Percentiles rank a stretch among this genome's conserved stretches.
Evolutionary conservation across 2,329 filamentous ascomycete species (phyloP).

Genomic region (Metarhizium brunneum): DNA sequence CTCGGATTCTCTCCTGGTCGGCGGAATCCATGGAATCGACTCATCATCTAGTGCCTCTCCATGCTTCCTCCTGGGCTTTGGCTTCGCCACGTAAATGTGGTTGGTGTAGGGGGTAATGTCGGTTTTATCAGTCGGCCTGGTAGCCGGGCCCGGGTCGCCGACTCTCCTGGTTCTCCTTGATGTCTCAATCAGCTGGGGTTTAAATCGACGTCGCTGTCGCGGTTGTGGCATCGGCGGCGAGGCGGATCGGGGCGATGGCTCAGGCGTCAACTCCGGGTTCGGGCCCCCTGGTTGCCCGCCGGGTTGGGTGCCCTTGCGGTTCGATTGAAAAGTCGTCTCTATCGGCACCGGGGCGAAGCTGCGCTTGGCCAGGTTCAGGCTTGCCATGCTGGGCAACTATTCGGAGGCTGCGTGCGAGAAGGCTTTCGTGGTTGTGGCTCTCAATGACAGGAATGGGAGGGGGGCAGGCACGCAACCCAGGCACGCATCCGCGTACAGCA

Average conservation of each 20-base stretch:
- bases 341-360: conserved; percentile 62
- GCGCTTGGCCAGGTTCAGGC: conserved; percentile 34
- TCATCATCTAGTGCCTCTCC: conserved; percentile 20
- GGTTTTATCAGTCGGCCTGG: conserved; percentile 59
- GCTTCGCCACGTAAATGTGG: conserved; percentile 43
- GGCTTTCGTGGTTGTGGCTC: not conserved
- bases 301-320: conserved; percentile 25
- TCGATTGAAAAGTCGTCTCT: conserved; percentile 59
- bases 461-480: not conserved
- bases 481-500: conserved; percentile 1
- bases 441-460: not conserved
- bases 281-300: conserved; percentile 26
- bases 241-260: conserved; percentile 41
- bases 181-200: conserved; percentile 74
- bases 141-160: conserved; percentile 53
- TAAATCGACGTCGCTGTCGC: conserved; percentile 47
- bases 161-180: conserved; percentile 61
- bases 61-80: conserved; percentile 26
- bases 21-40: conserved; percentile 23
- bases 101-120: conserved; percentile 59
- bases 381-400: conserved; percentile 22
- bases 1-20: conserved; percentile 54
- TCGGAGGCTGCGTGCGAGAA: not conserved
- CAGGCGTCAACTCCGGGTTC: conserved; percentile 48
- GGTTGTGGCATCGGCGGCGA: conserved; percentile 31